phyloP scores from a whole-genome alignment of 345 rosid genomes.

The Eucalyptus viminalis region DNA sequence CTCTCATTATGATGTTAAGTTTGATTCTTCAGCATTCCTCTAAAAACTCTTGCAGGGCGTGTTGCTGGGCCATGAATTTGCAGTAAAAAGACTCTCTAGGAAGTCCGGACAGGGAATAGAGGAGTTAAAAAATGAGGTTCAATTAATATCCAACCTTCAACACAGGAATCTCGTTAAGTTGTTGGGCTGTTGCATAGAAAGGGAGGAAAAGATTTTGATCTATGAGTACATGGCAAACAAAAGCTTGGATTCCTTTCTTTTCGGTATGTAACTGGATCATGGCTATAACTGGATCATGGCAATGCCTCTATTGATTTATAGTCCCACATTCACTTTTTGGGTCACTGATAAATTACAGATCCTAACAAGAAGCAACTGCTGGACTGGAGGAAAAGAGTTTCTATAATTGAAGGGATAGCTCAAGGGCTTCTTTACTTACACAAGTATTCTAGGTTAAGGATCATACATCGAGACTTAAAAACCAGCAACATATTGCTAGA shows the following conservation, averaged over 20 bases:
- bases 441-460: constrained; percentile 11
- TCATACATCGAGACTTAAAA: constrained; percentile 12
- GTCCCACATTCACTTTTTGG: neutral
- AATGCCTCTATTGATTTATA: neutral
- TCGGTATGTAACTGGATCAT: neutral
- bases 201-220: constrained; percentile 7
- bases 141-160: constrained; percentile 12
- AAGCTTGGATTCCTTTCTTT: constrained; percentile 9
- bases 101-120: constrained; percentile 6
- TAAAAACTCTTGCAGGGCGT: neutral
- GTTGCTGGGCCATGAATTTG: neutral
- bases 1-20: neutral
- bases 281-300: neutral
- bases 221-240: constrained; percentile 12
- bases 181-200: constrained; percentile 4
- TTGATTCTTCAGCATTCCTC: neutral
- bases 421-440: constrained; percentile 14
- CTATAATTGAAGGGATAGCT: constrained; percentile 10
- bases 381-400: neutral
- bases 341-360: neutral
- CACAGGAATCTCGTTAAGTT: constrained; percentile 10
- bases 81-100: constrained; percentile 7
- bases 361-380: neutral
- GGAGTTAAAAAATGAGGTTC: constrained; percentile 10
- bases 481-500: constrained; percentile 10